A percentile compares a stretch with the other conserved stretches of the same genome.
These are phyloP conservation scores for Pythium biforme DNA, from an alignment of 352 stramenopile species.

Conservation along the genomic window DNA sequence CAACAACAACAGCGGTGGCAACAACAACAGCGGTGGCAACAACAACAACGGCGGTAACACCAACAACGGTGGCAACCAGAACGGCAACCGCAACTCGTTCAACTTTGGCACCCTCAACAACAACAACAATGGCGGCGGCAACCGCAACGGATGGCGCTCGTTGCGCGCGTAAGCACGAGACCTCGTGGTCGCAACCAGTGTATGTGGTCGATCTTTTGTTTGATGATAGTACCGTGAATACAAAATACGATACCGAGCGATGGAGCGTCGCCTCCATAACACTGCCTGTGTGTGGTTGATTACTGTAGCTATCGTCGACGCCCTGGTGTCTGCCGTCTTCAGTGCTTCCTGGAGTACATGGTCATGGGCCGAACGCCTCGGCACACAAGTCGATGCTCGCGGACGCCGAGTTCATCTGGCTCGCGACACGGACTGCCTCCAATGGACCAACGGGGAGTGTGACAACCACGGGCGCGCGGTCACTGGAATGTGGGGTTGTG, in stretches of 20 bases:
- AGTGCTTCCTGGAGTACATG: too few relatives aligned
- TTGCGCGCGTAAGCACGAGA: not conserved
- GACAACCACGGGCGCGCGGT: slow-evolving; percentile 6
- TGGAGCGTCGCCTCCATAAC: not conserved
- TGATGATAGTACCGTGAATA: not conserved
- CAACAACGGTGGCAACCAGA: not conserved
- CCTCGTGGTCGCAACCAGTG: not conserved
- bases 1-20: slow-evolving; percentile 2
- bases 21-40: slow-evolving; percentile 1
- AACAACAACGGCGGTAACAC: not conserved
- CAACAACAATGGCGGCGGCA: slow-evolving; percentile 5
- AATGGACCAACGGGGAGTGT: slow-evolving; percentile 19
- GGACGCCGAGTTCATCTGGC: slow-evolving; percentile 5
- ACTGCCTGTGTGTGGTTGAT: too few relatives aligned
- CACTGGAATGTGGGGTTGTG: slow-evolving; percentile 10
- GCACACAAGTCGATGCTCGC: slow-evolving; percentile 7
- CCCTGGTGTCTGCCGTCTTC: too few relatives aligned
- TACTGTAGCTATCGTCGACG: not conserved
- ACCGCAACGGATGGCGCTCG: slow-evolving; percentile 2
- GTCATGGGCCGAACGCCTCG: slow-evolving; percentile 8
- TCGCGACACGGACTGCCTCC: slow-evolving; percentile 20
- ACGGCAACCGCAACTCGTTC: slow-evolving; percentile 4
- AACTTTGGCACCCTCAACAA: slow-evolving; percentile 5
- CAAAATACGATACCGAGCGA: not conserved
- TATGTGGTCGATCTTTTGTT: not conserved